phyloP scores from a whole-genome alignment of 495 filamentous ascomycete species.

The Pseudomonodictys pantanalensis region DNA sequence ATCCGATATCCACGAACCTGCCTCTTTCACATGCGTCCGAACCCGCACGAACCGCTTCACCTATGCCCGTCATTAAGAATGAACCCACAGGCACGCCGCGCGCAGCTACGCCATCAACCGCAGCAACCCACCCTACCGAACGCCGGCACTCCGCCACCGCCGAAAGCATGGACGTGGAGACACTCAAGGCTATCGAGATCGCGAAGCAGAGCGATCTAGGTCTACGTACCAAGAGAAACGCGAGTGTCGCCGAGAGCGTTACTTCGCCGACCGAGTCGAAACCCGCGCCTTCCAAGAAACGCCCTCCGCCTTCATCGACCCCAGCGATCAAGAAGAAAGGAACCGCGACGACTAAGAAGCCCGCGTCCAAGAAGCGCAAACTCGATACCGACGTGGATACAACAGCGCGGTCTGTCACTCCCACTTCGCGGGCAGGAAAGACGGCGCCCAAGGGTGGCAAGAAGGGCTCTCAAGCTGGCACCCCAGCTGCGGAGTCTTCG shows the following conservation, averaged over 20 bases:
- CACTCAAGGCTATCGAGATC: constrained; percentile 37
- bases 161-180: constrained; percentile 22
- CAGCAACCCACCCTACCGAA: constrained; percentile 5
- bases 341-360: constrained; percentile 46
- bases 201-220: constrained; percentile 40
- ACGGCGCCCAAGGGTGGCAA: constrained; percentile 43
- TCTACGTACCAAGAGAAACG: constrained; percentile 28
- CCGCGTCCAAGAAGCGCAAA: constrained; percentile 58
- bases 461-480: constrained; percentile 43
- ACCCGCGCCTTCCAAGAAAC: constrained; percentile 35
- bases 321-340: constrained; percentile 32
- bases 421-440: constrained; percentile 52
- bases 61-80: constrained; percentile 35
- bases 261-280: constrained; percentile 33
- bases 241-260: constrained; percentile 17
- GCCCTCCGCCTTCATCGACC: constrained; percentile 35
- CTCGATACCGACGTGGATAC: constrained; percentile 51
- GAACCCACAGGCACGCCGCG: constrained; percentile 38
- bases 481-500: constrained; percentile 39
- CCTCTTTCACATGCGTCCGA: constrained; percentile 6
- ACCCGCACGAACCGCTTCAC: constrained; percentile 23
- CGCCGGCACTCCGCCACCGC: constrained; percentile 13
- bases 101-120: constrained; percentile 34
- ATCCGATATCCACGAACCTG: constrained; percentile 14
- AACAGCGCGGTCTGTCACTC: constrained; percentile 39